Evolutionary conservation across 495 filamentous ascomycete species (phyloP).

Genomic region (Daldinia grandis): DNA sequence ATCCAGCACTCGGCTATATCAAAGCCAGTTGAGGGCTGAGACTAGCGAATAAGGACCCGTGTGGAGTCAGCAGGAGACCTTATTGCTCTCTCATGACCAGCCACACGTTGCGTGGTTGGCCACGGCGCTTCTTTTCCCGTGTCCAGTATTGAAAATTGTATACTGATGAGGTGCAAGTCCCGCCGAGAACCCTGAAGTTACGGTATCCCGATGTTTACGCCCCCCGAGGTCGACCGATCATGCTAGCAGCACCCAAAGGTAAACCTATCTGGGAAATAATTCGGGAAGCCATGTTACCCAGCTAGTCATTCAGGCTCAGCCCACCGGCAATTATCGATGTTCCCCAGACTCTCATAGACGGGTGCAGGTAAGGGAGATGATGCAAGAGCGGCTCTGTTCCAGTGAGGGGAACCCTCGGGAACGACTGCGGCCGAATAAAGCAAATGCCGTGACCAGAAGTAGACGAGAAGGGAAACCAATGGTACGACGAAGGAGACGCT

Average conservation of each 20-base stretch:
- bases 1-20: conserved; percentile 11
- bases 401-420: conserved; percentile 8
- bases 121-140: conserved; percentile 12
- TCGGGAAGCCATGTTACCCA: conserved; percentile 3
- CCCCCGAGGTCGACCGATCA: conserved; percentile 22
- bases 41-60: conserved; percentile 16
- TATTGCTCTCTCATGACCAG: conserved; percentile 11
- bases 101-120: conserved; percentile 15
- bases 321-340: conserved; percentile 17
- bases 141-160: conserved; percentile 13
- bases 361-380: conserved; percentile 10
- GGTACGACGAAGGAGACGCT: conserved; percentile 15
- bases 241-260: conserved; percentile 13
- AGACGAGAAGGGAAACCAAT: not conserved
- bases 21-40: conserved; percentile 5
- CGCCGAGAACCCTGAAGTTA: conserved; percentile 2
- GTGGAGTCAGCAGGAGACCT: conserved; percentile 17
- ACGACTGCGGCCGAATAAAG: conserved; percentile 15
- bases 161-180: conserved; percentile 6
- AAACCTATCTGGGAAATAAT: conserved; percentile 5
- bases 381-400: conserved; percentile 8
- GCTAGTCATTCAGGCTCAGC: conserved; percentile 2
- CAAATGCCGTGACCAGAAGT: conserved; percentile 18
- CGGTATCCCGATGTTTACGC: conserved; percentile 14
- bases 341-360: not conserved